Conservation (phyloP, 2,329 filamentous ascomycete genomes). For the Aspergillus tubingensis region DNA sequence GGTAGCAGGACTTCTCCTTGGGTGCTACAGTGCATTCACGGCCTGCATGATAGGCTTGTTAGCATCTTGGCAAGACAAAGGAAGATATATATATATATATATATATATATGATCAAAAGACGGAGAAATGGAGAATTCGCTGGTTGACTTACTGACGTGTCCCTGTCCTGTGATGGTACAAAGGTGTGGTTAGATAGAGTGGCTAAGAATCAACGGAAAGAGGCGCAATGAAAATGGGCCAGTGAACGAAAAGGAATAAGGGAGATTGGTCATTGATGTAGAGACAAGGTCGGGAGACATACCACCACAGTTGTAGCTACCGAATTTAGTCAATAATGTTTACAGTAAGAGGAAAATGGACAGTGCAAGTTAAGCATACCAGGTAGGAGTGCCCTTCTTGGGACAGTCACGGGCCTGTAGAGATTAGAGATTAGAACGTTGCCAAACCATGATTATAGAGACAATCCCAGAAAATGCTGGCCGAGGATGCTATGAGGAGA, state of each 20-base stretch:
- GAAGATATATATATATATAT: too few species aligned
- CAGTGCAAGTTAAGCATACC: conserved; percentile 55
- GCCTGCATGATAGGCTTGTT: conserved; percentile 51
- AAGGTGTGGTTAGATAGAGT: conserved; percentile 20
- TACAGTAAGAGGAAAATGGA: neutral
- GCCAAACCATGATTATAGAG: conserved; percentile 20
- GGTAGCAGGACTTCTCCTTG: conserved; percentile 76
- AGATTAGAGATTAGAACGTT: conserved; percentile 26
- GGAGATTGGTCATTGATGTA: neutral
- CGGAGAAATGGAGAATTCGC: conserved; percentile 5
- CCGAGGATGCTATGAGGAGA: neutral
- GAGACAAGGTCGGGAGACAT: conserved; percentile 41
- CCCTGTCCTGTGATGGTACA: conserved; percentile 56
- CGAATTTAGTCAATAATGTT: conserved; percentile 12
- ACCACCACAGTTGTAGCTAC: conserved; percentile 80
- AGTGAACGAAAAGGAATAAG: neutral
- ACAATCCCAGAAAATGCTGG: neutral
- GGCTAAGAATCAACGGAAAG: neutral
- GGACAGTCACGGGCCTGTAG: conserved; percentile 81
- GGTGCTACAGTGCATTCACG: conserved; percentile 87
- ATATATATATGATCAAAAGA: neutral
- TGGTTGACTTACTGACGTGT: conserved; percentile 69
- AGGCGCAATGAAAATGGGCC: neutral
- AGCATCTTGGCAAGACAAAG: neutral
- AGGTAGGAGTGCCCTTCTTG: conserved; percentile 78